Base-by-base conservation (phyloP, 192 early-diverging fungal genomes). In the Backusella tuberculispora region DNA sequence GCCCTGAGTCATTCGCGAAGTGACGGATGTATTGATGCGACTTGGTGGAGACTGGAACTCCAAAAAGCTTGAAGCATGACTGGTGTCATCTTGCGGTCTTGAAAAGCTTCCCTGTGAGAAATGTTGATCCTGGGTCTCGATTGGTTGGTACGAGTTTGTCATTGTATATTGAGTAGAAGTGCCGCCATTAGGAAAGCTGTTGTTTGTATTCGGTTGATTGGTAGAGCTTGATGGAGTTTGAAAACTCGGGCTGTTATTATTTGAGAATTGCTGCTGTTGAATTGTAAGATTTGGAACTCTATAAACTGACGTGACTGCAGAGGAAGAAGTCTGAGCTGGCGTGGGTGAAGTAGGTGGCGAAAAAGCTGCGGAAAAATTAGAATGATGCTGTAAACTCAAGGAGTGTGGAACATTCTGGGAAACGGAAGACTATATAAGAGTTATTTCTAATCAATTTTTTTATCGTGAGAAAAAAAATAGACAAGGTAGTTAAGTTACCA, bases 401-500 rank as follows among this genome's bases (percentile, higher is more conserved):
- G 34, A 40, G 37, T 40, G 37, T 6, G 19, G 66, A 42, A 13
- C 37, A 67, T 21, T 67, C 10, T 40, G 41, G 38, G 41, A 40
- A 17, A 40, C 19, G 38, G 34, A 66, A 40, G 38, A 67, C 19
- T 43, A 42, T 38, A 66, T 38, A 66, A 66, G 64, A 40, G 37
- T 67, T 43, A 67, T 42, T 67, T 67, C 66, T 41, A 67, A 66
- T 66, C 64, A 66, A 24, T 26, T 66, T 34, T 48, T 66, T 41
- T 41, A 67, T 67, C 66, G 66, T 67, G 66, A 67, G 66, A 67
- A 67, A 67, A 67, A 42, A 67, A 21, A 19, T 67, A 67, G n/a
- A 21, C 9, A 60, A 26, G 21, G 53, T 24, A 4, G 53, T 60
- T 13, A 26, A 24, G 53, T 60, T 60, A 60, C 53, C 53, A 60